Evolutionary conservation across 495 filamentous ascomycete species (phyloP).

Genomic region (Aspergillus heteromorphus): DNA sequence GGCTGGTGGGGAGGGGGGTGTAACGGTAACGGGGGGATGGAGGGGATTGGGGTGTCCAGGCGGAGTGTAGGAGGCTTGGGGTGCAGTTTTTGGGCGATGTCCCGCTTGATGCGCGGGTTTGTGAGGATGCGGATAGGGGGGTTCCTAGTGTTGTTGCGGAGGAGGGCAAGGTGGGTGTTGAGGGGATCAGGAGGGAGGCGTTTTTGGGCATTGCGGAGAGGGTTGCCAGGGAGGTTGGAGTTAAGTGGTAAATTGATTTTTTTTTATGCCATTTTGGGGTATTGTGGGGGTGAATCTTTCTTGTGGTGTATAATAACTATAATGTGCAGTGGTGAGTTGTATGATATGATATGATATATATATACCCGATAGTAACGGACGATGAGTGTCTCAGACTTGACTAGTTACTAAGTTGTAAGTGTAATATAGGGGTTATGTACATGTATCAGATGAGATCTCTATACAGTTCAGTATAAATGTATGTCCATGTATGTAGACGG

Average conservation of each 20-base stretch:
- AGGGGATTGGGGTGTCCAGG: conserved; percentile 45
- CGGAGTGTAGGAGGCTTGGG: conserved; percentile 57
- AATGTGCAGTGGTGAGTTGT: background rate
- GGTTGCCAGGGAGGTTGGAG: conserved; percentile 50
- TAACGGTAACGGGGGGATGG: conserved; percentile 22
- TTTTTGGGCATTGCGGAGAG: conserved; percentile 66
- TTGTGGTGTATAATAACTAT: too few species aligned
- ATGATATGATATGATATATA: background rate
- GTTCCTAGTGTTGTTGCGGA: conserved; percentile 89
- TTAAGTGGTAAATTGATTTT: conserved; percentile 15
- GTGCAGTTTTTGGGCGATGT: conserved; percentile 83
- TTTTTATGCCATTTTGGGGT: too few species aligned
- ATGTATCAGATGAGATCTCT: background rate
- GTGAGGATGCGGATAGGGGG: conserved; percentile 81
- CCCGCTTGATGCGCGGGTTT: conserved; percentile 80
- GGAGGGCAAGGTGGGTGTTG: conserved; percentile 68
- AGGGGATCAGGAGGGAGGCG: conserved; percentile 48
- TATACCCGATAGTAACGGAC: background rate
- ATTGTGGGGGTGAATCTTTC: too few species aligned
- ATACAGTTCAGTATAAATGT: too few species aligned
- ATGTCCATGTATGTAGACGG: background rate
- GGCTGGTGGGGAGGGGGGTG: conserved; percentile 22
- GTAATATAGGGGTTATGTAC: background rate
- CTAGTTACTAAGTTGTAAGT: too few species aligned
- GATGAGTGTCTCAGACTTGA: too few species aligned